A percentile compares a stretch with the other conserved stretches of the same genome.
phyloP scores from a whole-genome alignment of 2,329 filamentous ascomycete species.

The Sclerotinia nivalis region DNA sequence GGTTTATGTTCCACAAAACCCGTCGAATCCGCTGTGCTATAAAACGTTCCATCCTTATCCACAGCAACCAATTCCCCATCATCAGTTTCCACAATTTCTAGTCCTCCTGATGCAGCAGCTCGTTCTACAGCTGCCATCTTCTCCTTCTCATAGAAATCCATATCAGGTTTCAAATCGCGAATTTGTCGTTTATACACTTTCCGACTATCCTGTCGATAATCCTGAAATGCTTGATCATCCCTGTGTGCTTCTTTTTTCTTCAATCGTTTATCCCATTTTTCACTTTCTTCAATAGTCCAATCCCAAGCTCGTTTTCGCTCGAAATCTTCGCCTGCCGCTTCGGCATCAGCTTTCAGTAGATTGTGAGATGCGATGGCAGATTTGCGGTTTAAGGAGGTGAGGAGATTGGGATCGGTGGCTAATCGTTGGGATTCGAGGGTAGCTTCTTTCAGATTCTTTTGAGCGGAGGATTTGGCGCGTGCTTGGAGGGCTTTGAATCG shows the following conservation, averaged over 20 bases:
- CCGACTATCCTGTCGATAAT: conserved; percentile 82
- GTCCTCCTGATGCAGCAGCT: conserved; percentile 77
- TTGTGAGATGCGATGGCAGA: conserved; percentile 90
- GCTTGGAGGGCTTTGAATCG: conserved; percentile 87
- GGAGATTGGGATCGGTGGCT: conserved; percentile 72
- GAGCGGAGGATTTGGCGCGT: conserved; percentile 70
- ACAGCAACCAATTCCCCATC: conserved; percentile 92
- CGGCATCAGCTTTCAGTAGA: conserved; percentile 86
- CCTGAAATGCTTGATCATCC: conserved; percentile 86
- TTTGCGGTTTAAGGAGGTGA: conserved; percentile 78
- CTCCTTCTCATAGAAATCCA: conserved; percentile 82
- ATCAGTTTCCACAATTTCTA: conserved; percentile 95
- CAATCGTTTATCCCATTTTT: conserved; percentile 88
- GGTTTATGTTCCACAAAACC: conserved; percentile 84
- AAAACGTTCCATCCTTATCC: conserved; percentile 87
- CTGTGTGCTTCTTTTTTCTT: conserved; percentile 80
- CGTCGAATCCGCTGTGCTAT: conserved; percentile 81
- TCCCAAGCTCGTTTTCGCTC: conserved; percentile 98
- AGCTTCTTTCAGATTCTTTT: conserved; percentile 80
- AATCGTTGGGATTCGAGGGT: conserved; percentile 79
- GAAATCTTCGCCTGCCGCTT: conserved; percentile 84
- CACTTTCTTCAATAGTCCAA: conserved; percentile 93
- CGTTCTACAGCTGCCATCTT: conserved; percentile 83
- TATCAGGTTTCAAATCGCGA: conserved; percentile 70
- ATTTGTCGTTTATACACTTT: conserved; percentile 95